Conservation (phyloP, 2,329 filamentous ascomycete genomes). For the Neonectria faginata region DNA sequence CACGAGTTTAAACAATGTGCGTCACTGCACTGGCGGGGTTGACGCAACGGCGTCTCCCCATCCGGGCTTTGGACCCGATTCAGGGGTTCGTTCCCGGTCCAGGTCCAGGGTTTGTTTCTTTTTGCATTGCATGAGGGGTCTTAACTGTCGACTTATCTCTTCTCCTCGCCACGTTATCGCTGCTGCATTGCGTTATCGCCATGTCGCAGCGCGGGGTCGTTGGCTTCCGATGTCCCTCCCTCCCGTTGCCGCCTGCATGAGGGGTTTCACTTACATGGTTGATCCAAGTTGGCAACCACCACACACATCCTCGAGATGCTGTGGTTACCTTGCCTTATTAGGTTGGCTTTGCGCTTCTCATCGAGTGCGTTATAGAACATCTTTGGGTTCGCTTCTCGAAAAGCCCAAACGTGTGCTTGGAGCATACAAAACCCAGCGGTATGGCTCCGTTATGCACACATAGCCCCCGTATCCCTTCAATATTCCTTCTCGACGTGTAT, state of each 20-base stretch:
- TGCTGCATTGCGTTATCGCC: neutral
- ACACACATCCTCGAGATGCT: too few species aligned
- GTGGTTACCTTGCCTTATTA: neutral
- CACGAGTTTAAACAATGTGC: neutral
- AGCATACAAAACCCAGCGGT: too few species aligned
- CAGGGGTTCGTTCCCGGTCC: neutral
- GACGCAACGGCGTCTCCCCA: neutral
- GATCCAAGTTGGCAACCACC: too few species aligned
- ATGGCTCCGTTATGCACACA: too few species aligned
- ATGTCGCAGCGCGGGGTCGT: neutral
- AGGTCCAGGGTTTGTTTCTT: neutral
- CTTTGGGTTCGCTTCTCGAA: too few species aligned
- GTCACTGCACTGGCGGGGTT: neutral
- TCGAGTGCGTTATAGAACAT: too few species aligned
- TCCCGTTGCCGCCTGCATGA: neutral
- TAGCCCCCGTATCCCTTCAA: too few species aligned
- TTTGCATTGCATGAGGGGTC: neutral
- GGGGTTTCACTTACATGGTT: neutral
- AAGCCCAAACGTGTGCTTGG: too few species aligned
- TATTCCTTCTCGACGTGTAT: too few species aligned
- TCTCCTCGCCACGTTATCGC: neutral
- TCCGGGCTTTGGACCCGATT: neutral
- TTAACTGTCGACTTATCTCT: neutral
- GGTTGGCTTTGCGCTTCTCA: neutral
- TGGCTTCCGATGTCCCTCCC: neutral